phyloP scores from a whole-genome alignment of 2,329 filamentous ascomycete genomes.

The Pyricularia grisea region DNA sequence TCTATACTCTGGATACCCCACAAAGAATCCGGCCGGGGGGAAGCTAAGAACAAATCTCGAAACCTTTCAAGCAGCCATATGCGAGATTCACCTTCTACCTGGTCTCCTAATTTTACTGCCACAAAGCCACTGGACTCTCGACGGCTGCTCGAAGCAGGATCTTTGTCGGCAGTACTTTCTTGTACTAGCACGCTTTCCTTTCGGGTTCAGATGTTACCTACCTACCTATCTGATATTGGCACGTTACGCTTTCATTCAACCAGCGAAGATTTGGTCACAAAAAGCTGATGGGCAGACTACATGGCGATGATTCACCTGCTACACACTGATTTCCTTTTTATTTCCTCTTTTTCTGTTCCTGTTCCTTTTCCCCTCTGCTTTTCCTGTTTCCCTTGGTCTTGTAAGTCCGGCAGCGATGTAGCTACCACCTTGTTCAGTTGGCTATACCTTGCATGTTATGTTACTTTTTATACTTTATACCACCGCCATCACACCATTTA shows the following conservation, averaged over 20 bases:
- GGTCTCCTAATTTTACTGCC: background rate
- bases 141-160: background rate
- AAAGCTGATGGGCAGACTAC: background rate
- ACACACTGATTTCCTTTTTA: slow-evolving; percentile 7
- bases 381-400: background rate
- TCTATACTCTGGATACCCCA: slow-evolving; percentile 16
- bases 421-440: background rate
- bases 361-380: background rate
- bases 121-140: background rate
- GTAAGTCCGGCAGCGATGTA: background rate
- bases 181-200: background rate
- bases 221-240: background rate
- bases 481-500: background rate
- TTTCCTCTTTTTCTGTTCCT: slow-evolving; percentile 5
- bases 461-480: background rate
- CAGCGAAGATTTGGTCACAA: background rate
- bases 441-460: background rate
- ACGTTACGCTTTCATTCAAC: background rate
- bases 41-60: background rate
- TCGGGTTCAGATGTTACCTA: background rate
- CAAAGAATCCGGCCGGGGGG: background rate
- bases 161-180: background rate
- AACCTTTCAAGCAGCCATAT: slow-evolving; percentile 4
- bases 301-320: background rate
- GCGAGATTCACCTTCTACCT: background rate